Evolutionary conservation across 768 basidiomycete genomes (phyloP), one percentile per base, ranked within the genome.

Genomic region (Tephrocybe rancida): DNA sequence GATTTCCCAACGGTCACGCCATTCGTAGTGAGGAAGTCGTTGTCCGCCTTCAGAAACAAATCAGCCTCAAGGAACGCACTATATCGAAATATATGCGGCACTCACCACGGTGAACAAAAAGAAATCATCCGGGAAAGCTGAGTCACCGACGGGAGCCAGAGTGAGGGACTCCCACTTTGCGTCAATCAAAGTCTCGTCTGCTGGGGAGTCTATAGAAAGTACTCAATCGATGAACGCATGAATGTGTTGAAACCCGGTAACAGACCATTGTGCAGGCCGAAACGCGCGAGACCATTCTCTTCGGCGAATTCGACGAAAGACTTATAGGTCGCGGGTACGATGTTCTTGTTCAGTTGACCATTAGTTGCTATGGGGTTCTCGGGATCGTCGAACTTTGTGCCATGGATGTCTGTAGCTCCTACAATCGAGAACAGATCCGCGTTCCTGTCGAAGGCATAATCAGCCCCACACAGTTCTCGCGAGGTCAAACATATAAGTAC

Each of bases 141-240:
- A 66, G 55, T 84, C 84, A 10, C 73, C 63, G 18, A 76, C 76
- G 0, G 85, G 78, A 2, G 81, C 85, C 6, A 88, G 70, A 7
- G 84, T 80, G 13, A 86, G 70, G 1, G 81, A 83, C 61, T 88
- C 87, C 84, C 85, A 88, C 68, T 88, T 88, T 0, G 77, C 79
- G 55, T 78, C 77, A 44, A 88, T 78, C n/a, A 86, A 72, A 0
- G 77, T 81, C 29, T 70, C 55, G 55, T 85, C 79, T 49, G 74
- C 67, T 3, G 79, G 79, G 27, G 75, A 68, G 49, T 75, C 82
- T 84, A 45, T 48, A 25, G n/a, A 22, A 41, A 19, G 6, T 5
- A 48, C 14, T 50, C 46, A 47, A 41, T n/a, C n/a, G 35, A 13
- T 32, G 39, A 19, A 22, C 6, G 21, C 21, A 5, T 3, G 8